Evolutionary conservation across 768 basidiomycete genomes (phyloP).

Genomic region (Hysterangium stoloniferum): DNA sequence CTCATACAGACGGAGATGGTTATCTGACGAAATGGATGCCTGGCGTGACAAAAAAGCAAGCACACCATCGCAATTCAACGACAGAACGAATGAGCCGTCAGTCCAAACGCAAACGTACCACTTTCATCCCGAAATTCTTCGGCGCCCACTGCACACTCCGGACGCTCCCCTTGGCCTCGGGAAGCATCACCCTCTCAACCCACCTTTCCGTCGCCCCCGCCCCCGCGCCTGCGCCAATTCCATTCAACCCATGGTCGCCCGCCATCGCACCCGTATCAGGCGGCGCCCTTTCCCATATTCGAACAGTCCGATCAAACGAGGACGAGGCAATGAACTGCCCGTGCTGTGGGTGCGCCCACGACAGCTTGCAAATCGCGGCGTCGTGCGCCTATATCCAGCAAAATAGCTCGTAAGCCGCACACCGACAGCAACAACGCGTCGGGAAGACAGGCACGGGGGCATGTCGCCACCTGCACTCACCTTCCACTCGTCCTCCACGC

Average conservation of each 20-base stretch:
- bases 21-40: slow-evolving; percentile 89
- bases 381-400: slow-evolving; percentile 74
- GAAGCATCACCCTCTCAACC: slow-evolving; percentile 65
- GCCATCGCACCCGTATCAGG: slow-evolving; percentile 16
- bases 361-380: slow-evolving; percentile 73
- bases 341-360: slow-evolving; percentile 92
- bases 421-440: neutral
- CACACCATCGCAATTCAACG: no score
- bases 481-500: slow-evolving; percentile 86
- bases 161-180: slow-evolving; percentile 82
- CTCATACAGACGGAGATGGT: slow-evolving; percentile 82
- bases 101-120: slow-evolving; percentile 44
- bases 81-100: neutral
- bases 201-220: slow-evolving; percentile 39
- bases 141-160: slow-evolving; percentile 84
- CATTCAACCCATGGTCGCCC: slow-evolving; percentile 23
- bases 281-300: slow-evolving; percentile 77
- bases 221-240: slow-evolving; percentile 13
- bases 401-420: slow-evolving; percentile 2
- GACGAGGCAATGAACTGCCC: slow-evolving; percentile 80
- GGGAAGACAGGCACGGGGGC: slow-evolving; percentile 2
- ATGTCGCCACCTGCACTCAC: slow-evolving; percentile 29
- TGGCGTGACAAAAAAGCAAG: slow-evolving; percentile 28
- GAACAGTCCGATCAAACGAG: slow-evolving; percentile 86
- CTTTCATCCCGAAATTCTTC: slow-evolving; percentile 77